A percentile compares a stretch with the other conserved stretches of the same genome.
phyloP scores from a whole-genome alignment of 2,329 filamentous ascomycete species.

The Phaeosphaeria sp. region DNA sequence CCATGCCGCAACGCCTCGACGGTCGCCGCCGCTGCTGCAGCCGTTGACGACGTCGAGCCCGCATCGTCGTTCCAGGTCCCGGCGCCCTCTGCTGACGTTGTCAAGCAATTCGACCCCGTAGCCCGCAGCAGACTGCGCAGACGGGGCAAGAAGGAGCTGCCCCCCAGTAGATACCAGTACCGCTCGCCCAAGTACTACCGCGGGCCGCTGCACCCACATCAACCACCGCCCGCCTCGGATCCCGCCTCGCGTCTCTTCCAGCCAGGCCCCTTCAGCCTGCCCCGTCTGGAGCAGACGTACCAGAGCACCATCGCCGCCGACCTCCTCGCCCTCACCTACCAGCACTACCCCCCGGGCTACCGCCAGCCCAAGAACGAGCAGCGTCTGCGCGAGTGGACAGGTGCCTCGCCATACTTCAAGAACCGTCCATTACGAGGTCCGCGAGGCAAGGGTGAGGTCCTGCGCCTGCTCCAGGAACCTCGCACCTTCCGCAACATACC shows the following conservation, averaged over 20 bases:
- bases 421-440: constrained; percentile 86
- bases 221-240: constrained; percentile 85
- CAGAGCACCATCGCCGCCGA: constrained; percentile 85
- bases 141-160: constrained; percentile 52
- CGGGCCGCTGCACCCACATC: constrained; percentile 90
- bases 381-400: constrained; percentile 84
- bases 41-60: constrained; percentile 53
- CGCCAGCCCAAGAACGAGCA: constrained; percentile 63
- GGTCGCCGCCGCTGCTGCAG: constrained; percentile 39
- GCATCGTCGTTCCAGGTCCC: constrained; percentile 54
- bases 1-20: constrained; percentile 59
- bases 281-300: constrained; percentile 89
- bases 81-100: constrained; percentile 48
- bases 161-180: constrained; percentile 82
- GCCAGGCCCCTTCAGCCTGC: constrained; percentile 88
- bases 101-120: constrained; percentile 58
- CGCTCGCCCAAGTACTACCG: constrained; percentile 94
- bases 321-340: constrained; percentile 86
- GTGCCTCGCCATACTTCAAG: constrained; percentile 91
- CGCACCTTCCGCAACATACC: constrained; percentile 85
- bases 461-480: constrained; percentile 71
- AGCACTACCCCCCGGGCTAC: constrained; percentile 82
- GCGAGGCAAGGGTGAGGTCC: constrained; percentile 73
- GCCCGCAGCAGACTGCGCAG: constrained; percentile 53
- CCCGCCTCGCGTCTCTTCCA: constrained; percentile 86